Percentiles rank a stretch among this genome's conserved stretches.
Evolutionary conservation across 2,329 filamentous ascomycete species (phyloP).

Genomic region (Fusarium pseudoanthophilum): DNA sequence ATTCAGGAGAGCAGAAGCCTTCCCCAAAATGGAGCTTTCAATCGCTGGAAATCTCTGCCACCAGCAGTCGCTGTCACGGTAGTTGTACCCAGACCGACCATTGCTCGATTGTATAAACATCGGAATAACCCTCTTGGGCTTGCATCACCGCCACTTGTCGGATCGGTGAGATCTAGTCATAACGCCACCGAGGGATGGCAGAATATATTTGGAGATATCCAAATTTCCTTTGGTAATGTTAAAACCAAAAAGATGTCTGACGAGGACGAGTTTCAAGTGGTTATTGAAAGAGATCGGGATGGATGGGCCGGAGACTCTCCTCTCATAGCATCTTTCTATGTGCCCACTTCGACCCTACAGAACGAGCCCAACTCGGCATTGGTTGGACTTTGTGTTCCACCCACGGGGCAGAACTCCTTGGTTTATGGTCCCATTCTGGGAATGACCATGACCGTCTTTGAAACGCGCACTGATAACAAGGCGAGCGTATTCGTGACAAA

Average conservation of each 20-base stretch:
- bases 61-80: conserved; percentile 52
- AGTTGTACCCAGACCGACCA: conserved; percentile 46
- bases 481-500: conserved; percentile 51
- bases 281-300: conserved; percentile 48
- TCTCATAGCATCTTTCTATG: conserved; percentile 56
- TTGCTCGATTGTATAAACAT: conserved; percentile 45
- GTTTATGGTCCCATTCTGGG: conserved; percentile 44
- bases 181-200: conserved; percentile 44
- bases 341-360: conserved; percentile 51
- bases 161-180: conserved; percentile 43
- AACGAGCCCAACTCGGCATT: conserved; percentile 45
- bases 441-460: conserved; percentile 46
- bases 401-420: conserved; percentile 37
- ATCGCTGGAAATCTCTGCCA: conserved; percentile 53
- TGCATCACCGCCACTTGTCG: conserved; percentile 46
- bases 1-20: conserved; percentile 31
- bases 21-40: conserved; percentile 45
- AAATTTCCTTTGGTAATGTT: conserved; percentile 55
- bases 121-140: conserved; percentile 17
- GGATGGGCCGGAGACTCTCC: conserved; percentile 53
- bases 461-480: conserved; percentile 46
- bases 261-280: conserved; percentile 48
- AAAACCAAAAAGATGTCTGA: conserved; percentile 38
- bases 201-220: conserved; percentile 53
- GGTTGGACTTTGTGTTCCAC: conserved; percentile 49